A percentile compares a stretch with the other conserved stretches of the same genome.
These are phyloP conservation scores for Aspergillus transmontanensis DNA, from an alignment of 2,329 filamentous ascomycete genomes.

Conservation along the genomic window DNA sequence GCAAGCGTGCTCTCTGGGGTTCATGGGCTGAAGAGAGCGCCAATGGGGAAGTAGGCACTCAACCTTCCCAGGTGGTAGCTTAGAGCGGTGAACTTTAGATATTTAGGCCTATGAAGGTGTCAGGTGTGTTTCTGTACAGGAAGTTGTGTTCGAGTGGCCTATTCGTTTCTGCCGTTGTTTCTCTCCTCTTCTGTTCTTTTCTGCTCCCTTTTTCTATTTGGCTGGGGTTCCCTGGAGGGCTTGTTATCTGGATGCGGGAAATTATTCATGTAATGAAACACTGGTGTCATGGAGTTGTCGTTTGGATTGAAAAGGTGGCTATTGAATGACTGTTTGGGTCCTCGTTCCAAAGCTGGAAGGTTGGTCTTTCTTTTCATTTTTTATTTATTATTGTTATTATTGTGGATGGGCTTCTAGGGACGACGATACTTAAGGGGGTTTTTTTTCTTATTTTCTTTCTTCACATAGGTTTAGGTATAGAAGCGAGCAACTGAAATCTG, in stretches of 20 bases:
- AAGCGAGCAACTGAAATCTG: background rate
- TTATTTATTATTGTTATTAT: background rate
- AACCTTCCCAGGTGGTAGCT: slow-evolving; percentile 31
- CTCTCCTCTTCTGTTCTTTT: background rate
- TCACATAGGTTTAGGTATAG: slow-evolving; percentile 4
- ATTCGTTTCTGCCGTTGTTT: background rate
- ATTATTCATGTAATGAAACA: slow-evolving; percentile 14
- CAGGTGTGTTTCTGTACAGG: slow-evolving; percentile 4
- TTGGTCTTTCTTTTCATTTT: background rate
- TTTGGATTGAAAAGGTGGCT: slow-evolving; percentile 16
- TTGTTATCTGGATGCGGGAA: slow-evolving; percentile 4
- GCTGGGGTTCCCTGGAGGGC: slow-evolving; percentile 1
- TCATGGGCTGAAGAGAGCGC: slow-evolving; percentile 80
- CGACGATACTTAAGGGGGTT: background rate
- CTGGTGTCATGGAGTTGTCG: slow-evolving; percentile 13
- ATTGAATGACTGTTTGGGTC: slow-evolving; percentile 1
- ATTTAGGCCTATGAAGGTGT: background rate
- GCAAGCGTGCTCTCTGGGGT: slow-evolving; percentile 95
- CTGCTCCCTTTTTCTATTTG: background rate
- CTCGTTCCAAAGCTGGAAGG: background rate
- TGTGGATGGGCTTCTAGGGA: background rate
- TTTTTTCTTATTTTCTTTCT: background rate
- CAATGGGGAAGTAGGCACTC: slow-evolving; percentile 48
- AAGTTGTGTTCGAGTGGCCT: background rate
- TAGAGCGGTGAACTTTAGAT: slow-evolving; percentile 7